phyloP scores from a whole-genome alignment of 208 protist species.

The Trypanosoma rangeli region DNA sequence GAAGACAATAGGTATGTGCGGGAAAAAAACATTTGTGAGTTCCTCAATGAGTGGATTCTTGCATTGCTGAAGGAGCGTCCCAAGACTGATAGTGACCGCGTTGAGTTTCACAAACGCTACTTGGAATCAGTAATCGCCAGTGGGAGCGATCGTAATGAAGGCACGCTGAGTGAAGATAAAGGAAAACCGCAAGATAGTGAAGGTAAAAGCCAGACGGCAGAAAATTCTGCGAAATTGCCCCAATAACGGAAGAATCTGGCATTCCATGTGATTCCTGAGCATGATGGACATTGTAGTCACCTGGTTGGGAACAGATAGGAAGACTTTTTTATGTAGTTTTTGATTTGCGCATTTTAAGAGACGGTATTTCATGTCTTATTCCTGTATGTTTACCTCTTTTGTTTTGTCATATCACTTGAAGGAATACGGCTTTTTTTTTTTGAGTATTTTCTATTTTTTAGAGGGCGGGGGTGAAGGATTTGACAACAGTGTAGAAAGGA shows the following conservation, averaged over 20 bases:
- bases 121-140: conserved; percentile 41
- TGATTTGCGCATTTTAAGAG: not conserved
- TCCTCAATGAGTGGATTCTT: conserved; percentile 88
- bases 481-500: not conserved
- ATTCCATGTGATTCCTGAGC: not conserved
- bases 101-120: conserved; percentile 87
- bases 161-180: not conserved
- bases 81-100: conserved; percentile 48
- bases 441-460: conserved; percentile 16
- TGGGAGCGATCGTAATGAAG: not conserved
- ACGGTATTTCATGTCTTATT: not conserved
- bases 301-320: not conserved
- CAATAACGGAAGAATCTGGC: not conserved
- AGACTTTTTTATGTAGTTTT: not conserved
- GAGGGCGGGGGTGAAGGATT: not conserved
- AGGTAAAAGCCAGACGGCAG: not conserved
- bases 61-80: conserved; percentile 77
- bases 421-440: conserved; percentile 2
- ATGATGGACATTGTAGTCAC: not conserved
- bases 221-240: not conserved
- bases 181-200: not conserved
- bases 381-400: conserved; percentile 1
- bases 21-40: conserved; percentile 72
- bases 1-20: conserved; percentile 84
- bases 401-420: not conserved